These are phyloP conservation scores for Syncephalastrum sp. DNA, from an alignment of 371 early-diverging fungal species.

Conservation along the genomic window DNA sequence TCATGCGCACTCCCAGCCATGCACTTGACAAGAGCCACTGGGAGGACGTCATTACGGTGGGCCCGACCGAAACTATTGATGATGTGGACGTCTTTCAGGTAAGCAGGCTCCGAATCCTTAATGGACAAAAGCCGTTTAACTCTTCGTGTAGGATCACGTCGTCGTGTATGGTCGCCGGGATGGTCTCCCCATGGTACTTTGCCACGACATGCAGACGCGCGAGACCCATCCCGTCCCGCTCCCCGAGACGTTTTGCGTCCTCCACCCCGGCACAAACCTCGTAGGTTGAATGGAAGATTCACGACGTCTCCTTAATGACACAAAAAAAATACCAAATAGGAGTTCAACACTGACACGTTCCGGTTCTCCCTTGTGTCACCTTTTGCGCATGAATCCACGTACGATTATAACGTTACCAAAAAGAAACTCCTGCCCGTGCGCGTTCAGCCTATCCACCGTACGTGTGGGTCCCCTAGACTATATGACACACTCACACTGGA, in stretches of 20 bases:
- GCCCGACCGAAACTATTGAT: constrained; percentile 69
- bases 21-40: constrained; percentile 45
- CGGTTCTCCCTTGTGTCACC: constrained; percentile 71
- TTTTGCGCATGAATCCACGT: constrained; percentile 65
- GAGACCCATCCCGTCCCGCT: constrained; percentile 52
- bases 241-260: constrained; percentile 61
- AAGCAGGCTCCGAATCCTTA: neutral
- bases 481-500: neutral
- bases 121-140: neutral
- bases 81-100: constrained; percentile 82
- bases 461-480: neutral
- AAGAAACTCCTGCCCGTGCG: constrained; percentile 45
- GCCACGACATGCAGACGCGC: constrained; percentile 45
- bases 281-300: constrained; percentile 27
- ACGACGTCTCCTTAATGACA: neutral
- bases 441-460: constrained; percentile 55
- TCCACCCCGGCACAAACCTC: constrained; percentile 65
- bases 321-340: constrained; percentile 25
- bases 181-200: constrained; percentile 60
- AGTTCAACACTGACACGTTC: constrained; percentile 66
- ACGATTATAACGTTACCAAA: constrained; percentile 68
- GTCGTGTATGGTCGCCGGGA: constrained; percentile 63
- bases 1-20: constrained; percentile 51
- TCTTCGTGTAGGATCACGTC: constrained; percentile 46
- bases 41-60: constrained; percentile 62